Conservation (phyloP, 2,329 filamentous ascomycete genomes). For the Colletotrichum camelliae region DNA sequence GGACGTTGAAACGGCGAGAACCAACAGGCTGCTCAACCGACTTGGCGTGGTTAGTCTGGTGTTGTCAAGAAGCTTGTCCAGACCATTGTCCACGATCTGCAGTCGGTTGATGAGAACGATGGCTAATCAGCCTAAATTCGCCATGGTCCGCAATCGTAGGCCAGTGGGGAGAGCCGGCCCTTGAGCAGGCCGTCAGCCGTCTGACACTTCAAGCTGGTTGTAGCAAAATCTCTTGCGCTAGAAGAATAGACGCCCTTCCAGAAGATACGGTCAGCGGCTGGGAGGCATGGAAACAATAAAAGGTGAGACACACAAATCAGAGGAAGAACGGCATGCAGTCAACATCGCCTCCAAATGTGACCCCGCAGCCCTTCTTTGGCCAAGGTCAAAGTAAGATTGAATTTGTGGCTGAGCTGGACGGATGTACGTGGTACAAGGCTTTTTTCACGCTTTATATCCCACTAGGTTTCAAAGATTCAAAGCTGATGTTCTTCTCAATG, state of each 20-base stretch:
- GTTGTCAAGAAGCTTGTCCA: background rate
- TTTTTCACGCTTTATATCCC: background rate
- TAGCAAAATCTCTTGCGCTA: background rate
- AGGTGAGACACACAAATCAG: background rate
- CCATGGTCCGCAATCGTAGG: background rate
- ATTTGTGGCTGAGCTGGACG: background rate
- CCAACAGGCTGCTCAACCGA: background rate
- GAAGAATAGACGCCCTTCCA: background rate
- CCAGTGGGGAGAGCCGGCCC: background rate
- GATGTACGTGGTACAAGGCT: background rate
- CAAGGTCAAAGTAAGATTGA: background rate
- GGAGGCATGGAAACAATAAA: background rate
- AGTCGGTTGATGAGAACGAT: background rate
- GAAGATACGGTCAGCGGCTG: background rate
- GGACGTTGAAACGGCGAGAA: background rate
- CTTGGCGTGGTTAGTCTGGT: background rate
- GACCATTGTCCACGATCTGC: background rate
- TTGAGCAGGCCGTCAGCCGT: background rate
- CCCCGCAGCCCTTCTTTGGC: background rate
- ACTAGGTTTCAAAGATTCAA: background rate
- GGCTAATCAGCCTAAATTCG: constrained; percentile 9
- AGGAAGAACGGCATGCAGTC: background rate
- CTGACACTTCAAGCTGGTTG: background rate
- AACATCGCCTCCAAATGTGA: background rate
- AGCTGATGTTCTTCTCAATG: background rate